A percentile compares a stretch with the other conserved stretches of the same genome.
Evolutionary conservation across 495 filamentous ascomycete genomes (phyloP).

Genomic region (Jackrogersella minutella): DNA sequence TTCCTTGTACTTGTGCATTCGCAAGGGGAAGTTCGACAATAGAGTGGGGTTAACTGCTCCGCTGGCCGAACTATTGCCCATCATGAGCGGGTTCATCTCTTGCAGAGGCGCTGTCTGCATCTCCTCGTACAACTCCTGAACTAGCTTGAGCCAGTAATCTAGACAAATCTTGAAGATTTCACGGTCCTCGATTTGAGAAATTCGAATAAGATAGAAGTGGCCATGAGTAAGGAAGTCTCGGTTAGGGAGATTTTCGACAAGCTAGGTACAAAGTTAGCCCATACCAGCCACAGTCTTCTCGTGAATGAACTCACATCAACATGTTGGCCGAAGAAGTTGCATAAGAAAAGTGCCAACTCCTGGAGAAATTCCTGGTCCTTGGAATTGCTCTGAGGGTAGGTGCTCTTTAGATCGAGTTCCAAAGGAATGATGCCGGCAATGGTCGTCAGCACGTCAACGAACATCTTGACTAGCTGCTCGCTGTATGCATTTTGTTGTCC

Average conservation of each 20-base stretch:
- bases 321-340: constrained; percentile 93
- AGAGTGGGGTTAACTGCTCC: constrained; percentile 85
- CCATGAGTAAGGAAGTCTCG: constrained; percentile 92
- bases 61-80: constrained; percentile 62
- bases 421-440: constrained; percentile 92
- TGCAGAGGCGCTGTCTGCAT: constrained; percentile 94
- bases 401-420: constrained; percentile 84
- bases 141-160: constrained; percentile 98
- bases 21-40: constrained; percentile 84
- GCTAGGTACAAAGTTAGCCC: constrained; percentile 59
- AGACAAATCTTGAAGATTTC: constrained; percentile 99
- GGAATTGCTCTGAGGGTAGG: constrained; percentile 88
- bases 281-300: neutral
- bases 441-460: constrained; percentile 89
- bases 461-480: constrained; percentile 95
- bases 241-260: constrained; percentile 95
- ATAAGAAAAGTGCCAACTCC: constrained; percentile 93
- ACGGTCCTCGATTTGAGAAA: constrained; percentile 97
- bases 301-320: constrained; percentile 71
- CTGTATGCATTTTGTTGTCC: constrained; percentile 80
- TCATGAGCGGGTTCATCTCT: constrained; percentile 87
- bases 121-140: constrained; percentile 98
- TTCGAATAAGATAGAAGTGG: constrained; percentile 96
- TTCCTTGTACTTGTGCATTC: constrained; percentile 97
- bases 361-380: constrained; percentile 97